These are phyloP conservation scores for Camelina laxa DNA, from an alignment of 345 rosid species.

Conservation along the genomic window DNA sequence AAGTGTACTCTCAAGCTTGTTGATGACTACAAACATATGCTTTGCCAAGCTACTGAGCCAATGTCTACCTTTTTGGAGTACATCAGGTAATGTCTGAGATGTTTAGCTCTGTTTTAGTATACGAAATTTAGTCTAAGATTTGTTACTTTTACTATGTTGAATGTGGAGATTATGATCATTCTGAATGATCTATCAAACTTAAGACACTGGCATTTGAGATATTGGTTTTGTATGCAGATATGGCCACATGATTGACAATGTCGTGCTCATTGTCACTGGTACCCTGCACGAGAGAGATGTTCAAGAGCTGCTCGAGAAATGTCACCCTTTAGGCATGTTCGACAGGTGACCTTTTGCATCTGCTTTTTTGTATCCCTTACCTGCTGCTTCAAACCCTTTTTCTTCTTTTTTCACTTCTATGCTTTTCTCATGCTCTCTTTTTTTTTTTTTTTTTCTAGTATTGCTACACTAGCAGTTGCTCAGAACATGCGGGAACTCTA, in stretches of 20 bases:
- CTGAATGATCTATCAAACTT: not conserved
- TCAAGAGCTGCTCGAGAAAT: slow-evolving; percentile 92
- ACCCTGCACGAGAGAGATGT: slow-evolving; percentile 99
- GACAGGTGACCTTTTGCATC: slow-evolving; percentile 67
- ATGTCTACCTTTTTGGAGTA: slow-evolving; percentile 94
- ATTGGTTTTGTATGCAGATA: slow-evolving; percentile 55
- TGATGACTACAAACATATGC: slow-evolving; percentile 96
- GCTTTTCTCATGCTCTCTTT: slow-evolving; percentile 6
- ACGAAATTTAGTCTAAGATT: not conserved
- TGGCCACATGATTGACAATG: slow-evolving; percentile 99
- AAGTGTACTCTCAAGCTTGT: slow-evolving; percentile 96
- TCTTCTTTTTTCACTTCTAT: not conserved
- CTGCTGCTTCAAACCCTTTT: not conserved
- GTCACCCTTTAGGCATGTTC: slow-evolving; percentile 99
- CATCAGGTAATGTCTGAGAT: slow-evolving; percentile 61
- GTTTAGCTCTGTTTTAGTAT: not conserved
- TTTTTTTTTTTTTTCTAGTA: slow-evolving; percentile 50
- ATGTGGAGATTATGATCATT: not conserved
- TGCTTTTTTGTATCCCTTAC: not conserved
- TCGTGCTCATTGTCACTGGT: slow-evolving; percentile 97
- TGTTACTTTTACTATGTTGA: slow-evolving; percentile 2
- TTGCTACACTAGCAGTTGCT: slow-evolving; percentile 98
- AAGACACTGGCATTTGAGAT: not conserved
- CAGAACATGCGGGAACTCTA: slow-evolving; percentile 99
- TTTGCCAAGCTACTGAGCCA: slow-evolving; percentile 96